Conservation (phyloP, 2,329 filamentous ascomycete genomes). For the Elsinoe batatas region DNA sequence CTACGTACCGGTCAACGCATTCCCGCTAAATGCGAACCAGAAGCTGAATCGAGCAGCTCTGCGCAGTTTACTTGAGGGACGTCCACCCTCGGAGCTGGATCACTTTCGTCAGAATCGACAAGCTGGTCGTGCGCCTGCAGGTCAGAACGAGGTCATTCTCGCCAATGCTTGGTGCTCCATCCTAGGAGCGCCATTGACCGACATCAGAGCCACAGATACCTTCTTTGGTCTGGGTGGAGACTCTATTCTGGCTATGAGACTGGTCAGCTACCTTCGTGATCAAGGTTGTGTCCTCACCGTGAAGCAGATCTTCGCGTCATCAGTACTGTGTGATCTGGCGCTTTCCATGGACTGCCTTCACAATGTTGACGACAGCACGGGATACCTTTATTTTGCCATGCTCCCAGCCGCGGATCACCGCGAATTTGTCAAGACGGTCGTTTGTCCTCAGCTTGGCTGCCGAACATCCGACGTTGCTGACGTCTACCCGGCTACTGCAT, state of each 20-base stretch:
- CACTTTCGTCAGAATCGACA: neutral
- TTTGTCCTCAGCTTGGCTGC: neutral
- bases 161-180: neutral
- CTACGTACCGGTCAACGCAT: slow-evolving; percentile 57
- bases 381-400: neutral
- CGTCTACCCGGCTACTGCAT: slow-evolving; percentile 19
- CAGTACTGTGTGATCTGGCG: neutral
- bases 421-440: neutral
- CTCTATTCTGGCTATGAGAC: slow-evolving; percentile 17
- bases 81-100: neutral
- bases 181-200: neutral
- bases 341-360: slow-evolving; percentile 7
- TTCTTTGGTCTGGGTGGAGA: slow-evolving; percentile 9
- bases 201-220: neutral
- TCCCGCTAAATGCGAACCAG: slow-evolving; percentile 62
- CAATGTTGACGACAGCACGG: too few species aligned
- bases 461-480: slow-evolving; percentile 20
- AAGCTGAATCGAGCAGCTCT: slow-evolving; percentile 29
- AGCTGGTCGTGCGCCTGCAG: neutral
- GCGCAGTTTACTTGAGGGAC: neutral
- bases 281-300: slow-evolving; percentile 38
- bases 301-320: neutral
- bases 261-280: slow-evolving; percentile 41
- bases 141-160: neutral
- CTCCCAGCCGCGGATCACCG: neutral